phyloP scores from a whole-genome alignment of 164 flowering plant genomes.

The Macadamia tetraphylla region DNA sequence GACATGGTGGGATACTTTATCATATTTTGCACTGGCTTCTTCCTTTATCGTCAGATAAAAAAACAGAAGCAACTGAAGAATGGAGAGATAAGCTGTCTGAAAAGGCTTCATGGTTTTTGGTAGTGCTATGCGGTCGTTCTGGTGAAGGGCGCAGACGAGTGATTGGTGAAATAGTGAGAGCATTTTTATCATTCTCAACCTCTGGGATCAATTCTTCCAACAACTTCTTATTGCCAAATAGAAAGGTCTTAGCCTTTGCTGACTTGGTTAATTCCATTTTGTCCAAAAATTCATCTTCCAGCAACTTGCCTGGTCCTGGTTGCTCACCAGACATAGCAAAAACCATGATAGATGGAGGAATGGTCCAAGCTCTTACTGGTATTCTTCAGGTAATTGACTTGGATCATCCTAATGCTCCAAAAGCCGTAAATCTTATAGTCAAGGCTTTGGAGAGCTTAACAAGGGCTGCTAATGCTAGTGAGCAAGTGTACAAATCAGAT shows the following conservation, averaged over 20 bases:
- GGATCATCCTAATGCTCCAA: slow-evolving; percentile 88
- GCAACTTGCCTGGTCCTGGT: slow-evolving; percentile 69
- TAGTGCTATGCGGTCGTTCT: slow-evolving; percentile 82
- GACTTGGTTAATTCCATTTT: slow-evolving; percentile 75
- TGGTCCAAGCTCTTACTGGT: slow-evolving; percentile 57
- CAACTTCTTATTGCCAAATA: slow-evolving; percentile 52
- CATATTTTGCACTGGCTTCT: slow-evolving; percentile 72
- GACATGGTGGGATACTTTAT: slow-evolving; percentile 61
- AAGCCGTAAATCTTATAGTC: slow-evolving; percentile 67
- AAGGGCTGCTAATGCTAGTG: slow-evolving; percentile 85
- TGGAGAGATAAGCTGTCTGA: slow-evolving; percentile 85
- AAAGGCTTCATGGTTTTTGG: slow-evolving; percentile 84
- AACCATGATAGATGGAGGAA: slow-evolving; percentile 85
- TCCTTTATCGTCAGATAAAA: slow-evolving; percentile 54
- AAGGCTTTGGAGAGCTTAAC: slow-evolving; percentile 83
- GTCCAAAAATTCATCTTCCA: slow-evolving; percentile 71
- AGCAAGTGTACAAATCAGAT: slow-evolving; percentile 61
- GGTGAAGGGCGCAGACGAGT: slow-evolving; percentile 85
- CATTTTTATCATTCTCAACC: slow-evolving; percentile 44
- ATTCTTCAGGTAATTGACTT: slow-evolving; percentile 77
- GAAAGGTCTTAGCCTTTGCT: slow-evolving; percentile 59
- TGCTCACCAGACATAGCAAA: slow-evolving; percentile 84
- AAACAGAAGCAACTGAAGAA: slow-evolving; percentile 54
- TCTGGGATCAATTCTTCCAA: slow-evolving; percentile 46
- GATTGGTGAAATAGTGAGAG: slow-evolving; percentile 68